These are phyloP conservation scores for Trichoderma afroharzianum DNA, from an alignment of 2,329 filamentous ascomycete genomes.

Conservation along the genomic window DNA sequence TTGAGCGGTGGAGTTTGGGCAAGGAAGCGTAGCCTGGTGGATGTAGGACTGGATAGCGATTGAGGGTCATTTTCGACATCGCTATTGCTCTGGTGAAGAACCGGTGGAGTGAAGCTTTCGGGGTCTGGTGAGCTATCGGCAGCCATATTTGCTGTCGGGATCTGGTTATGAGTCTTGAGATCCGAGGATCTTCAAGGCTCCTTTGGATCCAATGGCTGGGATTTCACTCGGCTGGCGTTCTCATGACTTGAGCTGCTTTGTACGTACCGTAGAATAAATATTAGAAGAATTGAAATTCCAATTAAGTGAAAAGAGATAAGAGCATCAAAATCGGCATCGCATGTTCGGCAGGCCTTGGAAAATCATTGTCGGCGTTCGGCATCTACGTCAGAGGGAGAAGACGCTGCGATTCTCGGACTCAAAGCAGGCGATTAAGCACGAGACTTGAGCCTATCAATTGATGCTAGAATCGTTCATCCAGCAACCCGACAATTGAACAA, in stretches of 20 bases:
- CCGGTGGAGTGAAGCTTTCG: background rate
- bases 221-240: background rate
- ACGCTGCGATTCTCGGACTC: background rate
- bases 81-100: background rate
- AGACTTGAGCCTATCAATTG: background rate
- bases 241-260: background rate
- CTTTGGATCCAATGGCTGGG: background rate
- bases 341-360: background rate
- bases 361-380: slow-evolving; percentile 13
- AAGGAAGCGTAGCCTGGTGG: background rate
- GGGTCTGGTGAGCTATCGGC: background rate
- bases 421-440: background rate
- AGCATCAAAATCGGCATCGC: background rate
- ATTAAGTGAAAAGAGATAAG: background rate
- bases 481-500: background rate
- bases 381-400: slow-evolving; percentile 1
- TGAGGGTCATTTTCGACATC: background rate
- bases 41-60: background rate
- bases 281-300: background rate
- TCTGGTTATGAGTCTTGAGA: background rate
- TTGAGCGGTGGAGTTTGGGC: background rate
- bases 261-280: background rate
- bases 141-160: background rate
- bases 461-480: background rate
- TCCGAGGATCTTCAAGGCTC: background rate